Conservation (phyloP, 2,329 filamentous ascomycete species). For the Anthostomella pinea region DNA sequence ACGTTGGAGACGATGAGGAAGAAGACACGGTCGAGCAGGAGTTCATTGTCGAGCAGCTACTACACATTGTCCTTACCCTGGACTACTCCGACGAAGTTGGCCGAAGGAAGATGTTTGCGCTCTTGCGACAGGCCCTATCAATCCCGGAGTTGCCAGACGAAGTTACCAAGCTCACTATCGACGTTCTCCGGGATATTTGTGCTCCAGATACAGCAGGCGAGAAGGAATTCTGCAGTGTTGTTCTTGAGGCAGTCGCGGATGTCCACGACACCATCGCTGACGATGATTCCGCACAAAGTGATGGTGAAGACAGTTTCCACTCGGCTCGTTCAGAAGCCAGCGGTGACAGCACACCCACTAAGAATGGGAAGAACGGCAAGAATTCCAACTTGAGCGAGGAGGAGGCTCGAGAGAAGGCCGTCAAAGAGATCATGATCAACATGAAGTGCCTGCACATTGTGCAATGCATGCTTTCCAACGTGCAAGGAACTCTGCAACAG, state of each 20-base stretch:
- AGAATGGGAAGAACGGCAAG: conserved; percentile 40
- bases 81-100: conserved; percentile 99
- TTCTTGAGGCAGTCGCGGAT: conserved; percentile 92
- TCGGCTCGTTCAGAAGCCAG: conserved; percentile 86
- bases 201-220: conserved; percentile 71
- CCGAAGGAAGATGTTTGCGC: conserved; percentile 89
- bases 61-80: conserved; percentile 86
- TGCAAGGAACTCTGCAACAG: conserved; percentile 80
- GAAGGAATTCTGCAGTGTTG: conserved; percentile 77
- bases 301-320: conserved; percentile 81
- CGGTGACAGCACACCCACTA: conserved; percentile 56
- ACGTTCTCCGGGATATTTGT: conserved; percentile 80
- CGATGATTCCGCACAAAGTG: conserved; percentile 57
- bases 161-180: conserved; percentile 81
- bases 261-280: conserved; percentile 91
- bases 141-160: conserved; percentile 88
- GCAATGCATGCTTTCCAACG: conserved; percentile 94
- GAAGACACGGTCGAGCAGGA: conserved; percentile 87
- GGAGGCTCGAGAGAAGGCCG: conserved; percentile 68
- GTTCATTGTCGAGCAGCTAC: conserved; percentile 91
- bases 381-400: conserved; percentile 55
- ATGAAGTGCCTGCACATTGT: conserved; percentile 98
- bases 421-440: conserved; percentile 92
- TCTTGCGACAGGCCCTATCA: conserved; percentile 81
- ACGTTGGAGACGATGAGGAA: conserved; percentile 59